These are phyloP conservation scores for Sporothrix inflata DNA, from an alignment of 2,329 filamentous ascomycete genomes.

Conservation along the genomic window DNA sequence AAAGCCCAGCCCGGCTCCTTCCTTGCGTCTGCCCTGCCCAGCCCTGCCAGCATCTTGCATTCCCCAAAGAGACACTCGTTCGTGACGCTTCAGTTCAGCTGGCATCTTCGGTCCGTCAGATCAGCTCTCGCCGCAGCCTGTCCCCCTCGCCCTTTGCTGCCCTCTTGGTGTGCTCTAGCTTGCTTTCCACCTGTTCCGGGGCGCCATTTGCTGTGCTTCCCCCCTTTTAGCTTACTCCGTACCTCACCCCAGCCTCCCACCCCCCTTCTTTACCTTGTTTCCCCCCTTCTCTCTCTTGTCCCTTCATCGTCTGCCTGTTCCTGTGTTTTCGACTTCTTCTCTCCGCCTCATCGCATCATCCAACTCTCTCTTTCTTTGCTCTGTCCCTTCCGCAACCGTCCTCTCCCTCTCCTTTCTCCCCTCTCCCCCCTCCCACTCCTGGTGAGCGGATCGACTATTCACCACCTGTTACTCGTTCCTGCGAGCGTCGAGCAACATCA, in stretches of 20 bases:
- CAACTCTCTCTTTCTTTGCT: not conserved
- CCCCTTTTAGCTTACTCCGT: conserved; percentile 23
- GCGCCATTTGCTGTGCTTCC: conserved; percentile 12
- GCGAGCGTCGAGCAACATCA: conserved; percentile 21
- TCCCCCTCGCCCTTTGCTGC: not conserved
- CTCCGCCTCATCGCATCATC: not conserved
- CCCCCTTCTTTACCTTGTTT: not conserved
- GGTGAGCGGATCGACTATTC: conserved; percentile 6
- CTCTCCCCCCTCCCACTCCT: not conserved
- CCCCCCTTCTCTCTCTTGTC: conserved; percentile 12
- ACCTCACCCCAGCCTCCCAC: conserved; percentile 20
- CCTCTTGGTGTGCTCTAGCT: conserved; percentile 12
- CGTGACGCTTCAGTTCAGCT: conserved; percentile 15
- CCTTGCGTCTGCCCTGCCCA: not conserved
- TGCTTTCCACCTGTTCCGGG: conserved; percentile 28
- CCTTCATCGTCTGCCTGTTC: conserved; percentile 10
- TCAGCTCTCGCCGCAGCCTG: not conserved
- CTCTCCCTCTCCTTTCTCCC: not conserved
- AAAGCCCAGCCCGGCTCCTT: not conserved
- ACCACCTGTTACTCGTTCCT: conserved; percentile 12
- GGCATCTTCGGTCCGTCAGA: not conserved
- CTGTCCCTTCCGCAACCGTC: not conserved
- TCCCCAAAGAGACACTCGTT: not conserved
- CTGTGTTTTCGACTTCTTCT: conserved; percentile 19
- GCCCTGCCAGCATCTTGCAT: conserved; percentile 17